Evolutionary conservation across 306 rosid species (phyloP), one percentile per base, ranked within the genome.

Genomic region (Arachis hypogaea): DNA sequence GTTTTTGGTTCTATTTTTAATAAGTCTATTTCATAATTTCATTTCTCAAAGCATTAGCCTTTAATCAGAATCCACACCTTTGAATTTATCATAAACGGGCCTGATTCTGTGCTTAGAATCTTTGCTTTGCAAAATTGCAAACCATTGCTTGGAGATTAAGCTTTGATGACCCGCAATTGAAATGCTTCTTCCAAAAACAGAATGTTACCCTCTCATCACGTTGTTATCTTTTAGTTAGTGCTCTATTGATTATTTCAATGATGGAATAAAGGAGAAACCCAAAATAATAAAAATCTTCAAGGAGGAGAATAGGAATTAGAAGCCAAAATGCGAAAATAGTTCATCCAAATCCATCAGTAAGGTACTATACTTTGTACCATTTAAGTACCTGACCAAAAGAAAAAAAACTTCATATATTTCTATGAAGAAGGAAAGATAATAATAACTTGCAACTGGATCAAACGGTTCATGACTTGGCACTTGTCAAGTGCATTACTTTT

Each of bases 61-160:
- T 68, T 58, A 71, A 82, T 77, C 68, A 64, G 87, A 77, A 77
- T 73, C 85, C 75, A 63, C 5, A 38, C 78, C 66, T 58, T 55
- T 77, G 16, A 11, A 40, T 44, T 28, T 9, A 42, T 76, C 38
- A 33, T 33, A 33, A 33, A 33, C 0, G 63, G 61, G 16, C 63
- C 29, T 11, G 68, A 63, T 76, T 83, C 84, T 68, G 38, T 3
- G 55, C 74, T 72, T 47, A 71, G 82, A 79, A 71, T 71, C 22
- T 60, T 58, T 58, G 5, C 75, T 76, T 75, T 59, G 71, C 78
- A 43, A 68, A 59, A 63, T 33, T 54, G 59, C 33, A 46, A 69
- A 16, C 40, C 51, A 52, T 10, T 69, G 42, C 62, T 54, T 69
- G 47, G 66, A 75, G 54, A 50, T 41, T 47, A 64, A 70, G 49